Evolutionary conservation across 169 alveolate species (phyloP), one percentile per base, ranked within the genome.

Genomic region (Plasmodium chabaudi): DNA sequence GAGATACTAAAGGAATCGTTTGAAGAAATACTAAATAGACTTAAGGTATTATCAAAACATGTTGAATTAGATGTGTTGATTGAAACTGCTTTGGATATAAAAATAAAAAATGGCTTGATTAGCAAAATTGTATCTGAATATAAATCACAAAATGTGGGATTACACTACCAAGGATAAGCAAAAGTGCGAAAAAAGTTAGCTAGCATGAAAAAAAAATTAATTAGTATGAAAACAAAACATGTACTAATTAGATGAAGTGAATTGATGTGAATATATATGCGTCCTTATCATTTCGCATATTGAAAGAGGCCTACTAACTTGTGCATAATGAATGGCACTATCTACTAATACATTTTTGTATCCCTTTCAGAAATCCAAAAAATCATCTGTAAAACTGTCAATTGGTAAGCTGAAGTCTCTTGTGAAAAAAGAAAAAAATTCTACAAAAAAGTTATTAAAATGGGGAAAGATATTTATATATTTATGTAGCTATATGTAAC

Each of bases 321-420:
- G 19, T 9, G 42, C 0, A 2, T 51, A 2, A 21, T 5, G 4
- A 51, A 12, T 13, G 12, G 1, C 19, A 13, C 10, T 51, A 0
- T 3, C 19, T 10, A 12, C 6, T 51, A 12, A 5, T 51, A 51
- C 10, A 51, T 15, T 7, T 51, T 34, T 34, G 4, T 3, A 34
- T 34, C 42, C 5, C 9, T 3, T 5, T 75, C 56, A 75, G 19
- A 75, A 67, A 42, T 75, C 88, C 55, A 75, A 5, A 13, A 75
- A 75, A 23, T 75, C 88, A 23, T 75, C 88, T 1, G 88, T 63
- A 67, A 75, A 75, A 53, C 64, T 74, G 60, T 75, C 77, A 2
- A 63, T 9, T 27, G 88, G 49, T 49, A 75, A 56, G 3, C 42
- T 34, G 46, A 75, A 75, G 25, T 75, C 88, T 2, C 61, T 55